Base-by-base conservation (phyloP, 177 flowering plant genomes). In the Vitis hybrid region DNA sequence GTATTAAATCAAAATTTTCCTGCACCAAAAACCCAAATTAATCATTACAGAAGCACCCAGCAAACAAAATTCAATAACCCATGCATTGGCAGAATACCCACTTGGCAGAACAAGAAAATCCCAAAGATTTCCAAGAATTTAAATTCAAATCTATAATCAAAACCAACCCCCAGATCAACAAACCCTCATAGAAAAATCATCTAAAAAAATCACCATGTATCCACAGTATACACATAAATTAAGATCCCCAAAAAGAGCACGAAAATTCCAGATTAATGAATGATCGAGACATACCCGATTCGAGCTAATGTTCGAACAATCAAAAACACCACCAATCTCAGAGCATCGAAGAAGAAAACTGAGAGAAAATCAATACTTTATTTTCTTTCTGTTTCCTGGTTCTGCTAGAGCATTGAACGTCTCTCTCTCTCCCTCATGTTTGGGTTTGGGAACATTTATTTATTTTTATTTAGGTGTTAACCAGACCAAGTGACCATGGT, bases 231-330 rank as follows among this genome's bases (percentile, higher is more conserved):
- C 10, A 55, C 39, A 33, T 12, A 52, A 9, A 53, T n/a, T 62
- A 57, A 69, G 73, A 78, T 72, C 76, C 63, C 62, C 51, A n/a
- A 66, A 63, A 15, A 13, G 39, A 55, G 63, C 3, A 22, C 10
- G 18, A 62, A 53, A 65, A 58, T 39, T 7, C 26, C 2, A 51
- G 56, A 72, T 67, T 60, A 1, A 60, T 69, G 15, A 69, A 64
- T 53, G 72, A 79, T 79, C 72, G 76, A 69, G 45, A 60, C 72
- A 57, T 74, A 80, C 86, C 84, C 12, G 82, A 80, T 72, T 76
- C 9, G 49, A 71, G 78, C 69, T 70, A 67, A 51, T 55, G 60
- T 60, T 68, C 13, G 55, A 72, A 68, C 69, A 63, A 73, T 77
- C 77, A 72, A 71, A 71, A 69, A 50, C 31, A 22, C 51, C 70